A percentile compares a stretch with the other conserved stretches of the same genome.
These are phyloP conservation scores for Tuber melanosporum DNA, from an alignment of 495 filamentous ascomycete genomes.

Conservation along the genomic window DNA sequence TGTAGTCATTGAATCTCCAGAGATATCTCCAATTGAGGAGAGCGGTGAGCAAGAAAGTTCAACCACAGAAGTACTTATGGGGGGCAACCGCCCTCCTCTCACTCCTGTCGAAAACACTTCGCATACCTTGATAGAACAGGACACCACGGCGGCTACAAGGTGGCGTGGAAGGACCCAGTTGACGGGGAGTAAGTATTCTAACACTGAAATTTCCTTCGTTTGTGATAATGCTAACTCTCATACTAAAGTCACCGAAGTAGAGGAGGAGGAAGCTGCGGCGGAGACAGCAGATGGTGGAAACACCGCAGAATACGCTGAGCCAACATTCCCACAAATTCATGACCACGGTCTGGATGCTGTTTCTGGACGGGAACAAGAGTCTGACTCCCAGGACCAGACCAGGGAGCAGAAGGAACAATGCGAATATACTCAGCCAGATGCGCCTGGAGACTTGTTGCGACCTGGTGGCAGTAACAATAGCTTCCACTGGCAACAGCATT, in stretches of 20 bases:
- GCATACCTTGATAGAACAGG: slow-evolving; percentile 14
- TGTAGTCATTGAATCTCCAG: neutral
- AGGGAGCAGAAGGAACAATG: neutral
- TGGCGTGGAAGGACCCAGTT: slow-evolving; percentile 32
- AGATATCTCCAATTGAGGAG: neutral
- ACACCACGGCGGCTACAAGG: slow-evolving; percentile 18
- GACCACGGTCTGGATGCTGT: neutral
- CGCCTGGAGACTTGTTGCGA: neutral
- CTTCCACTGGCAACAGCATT: slow-evolving; percentile 9
- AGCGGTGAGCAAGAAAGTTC: neutral
- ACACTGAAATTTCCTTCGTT: neutral
- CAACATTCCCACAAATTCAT: neutral
- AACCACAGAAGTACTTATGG: neutral
- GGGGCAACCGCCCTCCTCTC: neutral
- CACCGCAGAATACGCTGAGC: neutral
- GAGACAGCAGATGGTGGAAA: neutral
- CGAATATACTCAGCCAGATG: neutral
- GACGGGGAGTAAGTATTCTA: slow-evolving; percentile 28
- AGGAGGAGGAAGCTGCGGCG: slow-evolving; percentile 16
- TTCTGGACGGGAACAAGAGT: neutral
- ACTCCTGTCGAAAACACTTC: neutral
- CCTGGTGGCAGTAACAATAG: neutral
- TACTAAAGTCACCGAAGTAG: slow-evolving; percentile 21
- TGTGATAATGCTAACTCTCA: slow-evolving; percentile 11
- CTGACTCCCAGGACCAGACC: neutral